Conservation (phyloP, 805 yeast species). For the Sugiyamaella floridensis region DNA sequence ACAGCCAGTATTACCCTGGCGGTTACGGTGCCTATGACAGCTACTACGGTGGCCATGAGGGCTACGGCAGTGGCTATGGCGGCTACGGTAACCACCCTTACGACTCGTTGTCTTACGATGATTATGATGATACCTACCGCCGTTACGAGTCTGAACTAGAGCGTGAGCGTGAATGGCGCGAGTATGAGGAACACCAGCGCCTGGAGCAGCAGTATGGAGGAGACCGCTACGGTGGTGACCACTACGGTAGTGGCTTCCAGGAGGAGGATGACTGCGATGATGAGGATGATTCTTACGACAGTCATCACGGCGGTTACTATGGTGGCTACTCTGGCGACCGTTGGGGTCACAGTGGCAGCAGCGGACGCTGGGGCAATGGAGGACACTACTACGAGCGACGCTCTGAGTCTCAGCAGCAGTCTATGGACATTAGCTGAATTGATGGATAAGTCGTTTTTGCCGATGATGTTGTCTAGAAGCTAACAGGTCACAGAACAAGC, state of each 20-base stretch:
- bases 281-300: not conserved
- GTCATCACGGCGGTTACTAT: not conserved
- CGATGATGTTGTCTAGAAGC: not conserved
- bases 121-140: not conserved
- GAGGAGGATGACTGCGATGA: not conserved
- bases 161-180: not conserved
- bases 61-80: not conserved
- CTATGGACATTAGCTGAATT: not conserved
- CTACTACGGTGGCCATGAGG: conserved; percentile 1
- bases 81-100: not conserved
- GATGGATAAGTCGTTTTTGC: too few species aligned
- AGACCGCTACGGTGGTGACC: not conserved
- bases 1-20: conserved; percentile 1
- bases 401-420: not conserved
- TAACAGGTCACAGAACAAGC: not conserved
- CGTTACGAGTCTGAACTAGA: not conserved
- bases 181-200: not conserved
- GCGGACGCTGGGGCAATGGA: not conserved
- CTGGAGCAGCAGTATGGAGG: not conserved
- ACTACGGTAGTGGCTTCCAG: not conserved
- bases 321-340: not conserved
- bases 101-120: not conserved
- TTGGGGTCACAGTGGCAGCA: not conserved
- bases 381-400: not conserved
- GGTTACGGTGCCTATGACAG: conserved; percentile 1